Base-by-base conservation (phyloP, 1,139 yeast genomes). In the Scheffersomyces cryptocercus region DNA sequence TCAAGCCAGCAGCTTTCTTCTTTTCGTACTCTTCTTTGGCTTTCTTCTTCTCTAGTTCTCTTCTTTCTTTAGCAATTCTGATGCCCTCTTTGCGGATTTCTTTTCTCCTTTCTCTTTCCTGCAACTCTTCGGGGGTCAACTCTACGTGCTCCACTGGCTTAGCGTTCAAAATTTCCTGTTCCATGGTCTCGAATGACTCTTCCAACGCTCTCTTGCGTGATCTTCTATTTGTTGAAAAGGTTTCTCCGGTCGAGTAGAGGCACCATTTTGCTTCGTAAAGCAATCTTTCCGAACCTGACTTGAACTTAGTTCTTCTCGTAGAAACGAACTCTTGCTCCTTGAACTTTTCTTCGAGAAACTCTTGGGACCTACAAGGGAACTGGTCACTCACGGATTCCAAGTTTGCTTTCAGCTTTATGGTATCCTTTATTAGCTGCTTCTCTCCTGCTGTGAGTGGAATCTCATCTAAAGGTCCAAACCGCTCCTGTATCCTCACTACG, bases 211-310 rank as follows among this genome's bases (percentile, higher is more conserved):
- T 47, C 24, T 44, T 42, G 12, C 51, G 42, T 11, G 48, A 39
- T 11, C 53, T 44, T 16, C 52, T 38, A 10, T 50, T 45, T 24
- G 45, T 42, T 10, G 44, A 40, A 11, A 31, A 31, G 11, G 35
- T 24, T 42, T 54, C 40, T 39, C 52, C 50, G 43, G 49, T 54
- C 37, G 55, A 58, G 10, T 56, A 56, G 16, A 50, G 55, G 13
- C 67, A 64, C 78, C 76, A 70, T 42, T 64, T 59, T 1, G 75
- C 73, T 47, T 68, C 71, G 46, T 71, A 72, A 6, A 65, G 46
- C 37, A 72, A 61, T 37, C 65, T 55, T 35, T 70, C 76, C n/a
- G 58, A 53, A 2, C 47, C 41, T 40, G 57, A 62, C 38, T 59
- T 61, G 49, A 70, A 71, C 12, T 50, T 54, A 3, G 57, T 56